A percentile compares a stretch with the other conserved stretches of the same genome.
Conservation (phyloP, 2,329 filamentous ascomycete genomes). For the Paraconiothyrium brasiliense region DNA sequence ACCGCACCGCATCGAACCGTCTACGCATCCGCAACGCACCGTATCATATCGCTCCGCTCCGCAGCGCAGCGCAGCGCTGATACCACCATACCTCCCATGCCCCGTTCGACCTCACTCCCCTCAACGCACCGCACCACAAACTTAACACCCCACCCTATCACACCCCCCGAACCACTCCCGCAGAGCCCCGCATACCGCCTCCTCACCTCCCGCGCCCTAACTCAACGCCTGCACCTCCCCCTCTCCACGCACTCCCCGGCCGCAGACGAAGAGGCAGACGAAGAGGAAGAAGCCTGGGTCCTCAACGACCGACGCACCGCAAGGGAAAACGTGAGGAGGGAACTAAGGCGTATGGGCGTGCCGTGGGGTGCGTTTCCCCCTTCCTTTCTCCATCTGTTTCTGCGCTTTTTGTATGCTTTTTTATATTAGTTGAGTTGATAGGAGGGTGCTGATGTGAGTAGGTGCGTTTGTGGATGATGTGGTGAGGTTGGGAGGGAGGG, state of each 20-base stretch:
- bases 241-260: neutral
- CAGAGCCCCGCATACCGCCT: conserved; percentile 27
- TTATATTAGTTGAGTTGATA: too few species aligned
- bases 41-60: too few species aligned
- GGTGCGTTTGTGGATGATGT: neutral
- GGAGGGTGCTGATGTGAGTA: too few species aligned
- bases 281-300: conserved; percentile 8
- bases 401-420: too few species aligned
- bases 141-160: too few species aligned
- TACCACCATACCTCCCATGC: too few species aligned
- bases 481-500: neutral
- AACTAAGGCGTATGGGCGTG: neutral
- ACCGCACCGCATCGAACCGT: conserved; percentile 3
- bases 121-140: neutral
- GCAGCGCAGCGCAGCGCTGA: too few species aligned
- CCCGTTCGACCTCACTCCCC: neutral
- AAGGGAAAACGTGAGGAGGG: neutral
- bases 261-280: neutral
- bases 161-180: too few species aligned
- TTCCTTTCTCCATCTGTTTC: too few species aligned
- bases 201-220: conserved; percentile 27
- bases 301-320: neutral
- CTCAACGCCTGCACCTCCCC: conserved; percentile 28
- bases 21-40: too few species aligned
- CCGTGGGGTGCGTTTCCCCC: neutral